Base-by-base conservation (phyloP, 73 alveolate genomes). In the Urostyla sp. region DNA sequence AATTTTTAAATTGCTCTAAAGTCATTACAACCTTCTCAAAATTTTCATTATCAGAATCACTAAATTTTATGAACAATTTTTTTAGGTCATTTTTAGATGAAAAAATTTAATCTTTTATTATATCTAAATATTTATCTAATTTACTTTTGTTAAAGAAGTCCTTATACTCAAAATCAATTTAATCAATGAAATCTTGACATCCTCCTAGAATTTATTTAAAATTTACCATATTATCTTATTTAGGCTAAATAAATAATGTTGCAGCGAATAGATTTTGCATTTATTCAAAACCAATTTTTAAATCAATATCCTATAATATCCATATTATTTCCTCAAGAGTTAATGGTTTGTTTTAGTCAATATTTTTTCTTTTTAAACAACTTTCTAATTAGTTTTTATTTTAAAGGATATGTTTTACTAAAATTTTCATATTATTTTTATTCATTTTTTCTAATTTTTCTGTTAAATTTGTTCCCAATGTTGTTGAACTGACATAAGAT, bases 401-500 rank as follows among this genome's bases (percentile, higher is more conserved):
- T 38, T 63, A 18, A 11, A 40, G 10, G 27, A 63, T 15, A 10
- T 63, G 4, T 23, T 63, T 63, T 3, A 60, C 79, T 6, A 40
- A 27, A 3, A 60, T 43, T n/a, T 40, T 36, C 15, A 63, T 26
- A 38, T 57, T 16, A 20, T 15, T 28, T 63, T 63, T 38, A 31
- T 63, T 63, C 60, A 63, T 26, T 63, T 60, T 4, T 5, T 63
- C 79, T 20, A 63, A 27, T 43, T 63, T 63, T 43, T 63, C 37
- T 7, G 79, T 63, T 16, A 63, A 23, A 3, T 35, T 13, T 5
- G 79, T 38, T 3, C 79, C 79, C 6, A 63, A 1, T 2, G 79
- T 63, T 7, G 79, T 63, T 10, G 79, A 63, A 23, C 79, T 63
- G 4, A 63, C 79, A 63, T 43, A 63, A 21, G 79, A 63, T 7